phyloP scores from a whole-genome alignment of 2,329 filamentous ascomycete species.

The Salinomyces thailandicus region DNA sequence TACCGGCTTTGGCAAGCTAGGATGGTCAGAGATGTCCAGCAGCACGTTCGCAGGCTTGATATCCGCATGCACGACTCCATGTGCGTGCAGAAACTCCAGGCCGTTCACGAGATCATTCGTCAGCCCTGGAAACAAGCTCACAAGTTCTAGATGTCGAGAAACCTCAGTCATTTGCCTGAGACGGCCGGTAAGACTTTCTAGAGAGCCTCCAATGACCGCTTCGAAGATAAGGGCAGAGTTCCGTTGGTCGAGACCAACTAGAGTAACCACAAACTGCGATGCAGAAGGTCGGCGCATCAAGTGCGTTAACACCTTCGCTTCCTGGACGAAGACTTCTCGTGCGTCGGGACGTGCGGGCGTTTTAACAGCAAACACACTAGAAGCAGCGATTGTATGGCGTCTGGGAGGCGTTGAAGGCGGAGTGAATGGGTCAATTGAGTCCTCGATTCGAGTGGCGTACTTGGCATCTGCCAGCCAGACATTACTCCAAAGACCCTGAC shows the following conservation, averaged over 20 bases:
- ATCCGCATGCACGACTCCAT: conserved; percentile 34
- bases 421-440: background rate
- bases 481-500: conserved; percentile 27
- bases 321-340: conserved; percentile 24
- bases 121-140: conserved; percentile 30
- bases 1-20: conserved; percentile 13
- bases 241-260: conserved; percentile 24
- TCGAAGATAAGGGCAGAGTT: conserved; percentile 25
- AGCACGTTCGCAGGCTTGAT: conserved; percentile 41
- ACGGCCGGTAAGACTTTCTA: conserved; percentile 21
- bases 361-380: conserved; percentile 24
- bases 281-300: conserved; percentile 17
- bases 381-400: conserved; percentile 2
- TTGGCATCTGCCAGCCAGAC: conserved; percentile 25
- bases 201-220: conserved; percentile 22
- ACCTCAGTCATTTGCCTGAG: conserved; percentile 24
- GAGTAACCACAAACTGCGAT: conserved; percentile 21
- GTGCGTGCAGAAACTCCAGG: conserved; percentile 33
- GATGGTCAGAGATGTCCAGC: conserved; percentile 19
- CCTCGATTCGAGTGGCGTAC: background rate
- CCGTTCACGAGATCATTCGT: conserved; percentile 31
- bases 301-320: conserved; percentile 24
- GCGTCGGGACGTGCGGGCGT: conserved; percentile 23
- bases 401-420: conserved; percentile 9
- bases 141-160: conserved; percentile 27